Evolutionary conservation across 2,329 filamentous ascomycete species (phyloP).

Genomic region (Zymoseptoria crescenta): DNA sequence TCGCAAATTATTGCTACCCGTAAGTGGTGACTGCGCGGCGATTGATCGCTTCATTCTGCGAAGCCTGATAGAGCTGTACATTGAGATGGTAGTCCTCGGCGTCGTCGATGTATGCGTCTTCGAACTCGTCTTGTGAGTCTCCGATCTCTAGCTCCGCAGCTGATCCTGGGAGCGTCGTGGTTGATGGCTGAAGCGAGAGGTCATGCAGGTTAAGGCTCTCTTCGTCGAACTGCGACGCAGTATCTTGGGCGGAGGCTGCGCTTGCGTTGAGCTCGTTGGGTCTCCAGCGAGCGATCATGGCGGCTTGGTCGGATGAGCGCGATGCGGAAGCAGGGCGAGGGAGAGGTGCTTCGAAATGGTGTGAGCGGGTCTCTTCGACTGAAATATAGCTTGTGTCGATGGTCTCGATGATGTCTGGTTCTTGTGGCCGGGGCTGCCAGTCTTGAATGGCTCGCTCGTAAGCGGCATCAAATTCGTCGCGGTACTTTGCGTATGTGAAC

Average conservation of each 20-base stretch:
- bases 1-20: background rate
- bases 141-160: background rate
- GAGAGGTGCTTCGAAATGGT: slow-evolving; percentile 4
- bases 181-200: background rate
- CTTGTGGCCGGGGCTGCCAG: slow-evolving; percentile 38
- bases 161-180: background rate
- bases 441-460: slow-evolving; percentile 43
- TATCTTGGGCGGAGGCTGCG: background rate
- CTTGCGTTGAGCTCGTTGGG: slow-evolving; percentile 10
- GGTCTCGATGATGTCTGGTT: slow-evolving; percentile 8
- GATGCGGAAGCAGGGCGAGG: background rate
- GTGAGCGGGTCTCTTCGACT: slow-evolving; percentile 4
- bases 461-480: slow-evolving; percentile 40
- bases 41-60: background rate
- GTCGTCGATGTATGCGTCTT: background rate
- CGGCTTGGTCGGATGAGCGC: background rate
- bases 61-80: background rate
- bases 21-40: background rate
- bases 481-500: slow-evolving; percentile 48
- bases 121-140: background rate
- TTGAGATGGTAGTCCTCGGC: background rate
- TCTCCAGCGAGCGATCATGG: slow-evolving; percentile 3
- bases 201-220: background rate
- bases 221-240: background rate
- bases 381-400: slow-evolving; percentile 13